Evolutionary conservation across 2,329 filamentous ascomycete species (phyloP).

Genomic region (Xylariaceae sp.): DNA sequence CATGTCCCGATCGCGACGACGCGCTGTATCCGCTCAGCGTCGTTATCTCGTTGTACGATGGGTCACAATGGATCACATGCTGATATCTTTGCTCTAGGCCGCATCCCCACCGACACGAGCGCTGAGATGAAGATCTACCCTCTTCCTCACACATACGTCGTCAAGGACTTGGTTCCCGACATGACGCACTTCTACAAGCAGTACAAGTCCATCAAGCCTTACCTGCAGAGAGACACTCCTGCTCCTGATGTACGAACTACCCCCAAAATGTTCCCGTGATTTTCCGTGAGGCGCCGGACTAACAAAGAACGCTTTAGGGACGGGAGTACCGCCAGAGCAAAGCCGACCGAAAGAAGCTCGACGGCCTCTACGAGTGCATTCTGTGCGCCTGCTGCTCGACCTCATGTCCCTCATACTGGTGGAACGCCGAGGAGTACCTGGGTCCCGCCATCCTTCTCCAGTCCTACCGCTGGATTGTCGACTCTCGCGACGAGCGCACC

Average conservation of each 20-base stretch:
- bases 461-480: constrained; percentile 95
- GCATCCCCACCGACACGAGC: constrained; percentile 77
- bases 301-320: constrained; percentile 50
- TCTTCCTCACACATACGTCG: constrained; percentile 95
- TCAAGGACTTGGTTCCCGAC: constrained; percentile 97
- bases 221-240: constrained; percentile 85
- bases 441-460: constrained; percentile 94
- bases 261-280: constrained; percentile 9
- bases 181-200: constrained; percentile 99
- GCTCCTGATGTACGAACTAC: constrained; percentile 65
- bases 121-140: constrained; percentile 94
- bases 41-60: background rate
- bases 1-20: background rate
- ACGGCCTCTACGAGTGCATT: constrained; percentile 98
- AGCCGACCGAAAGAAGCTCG: constrained; percentile 91
- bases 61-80: constrained; percentile 17
- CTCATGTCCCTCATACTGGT: constrained; percentile 99
- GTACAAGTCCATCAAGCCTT: constrained; percentile 99
- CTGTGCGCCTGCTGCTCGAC: constrained; percentile 99
- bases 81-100: constrained; percentile 55
- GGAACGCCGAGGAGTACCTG: constrained; percentile 98
- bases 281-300: constrained; percentile 7
- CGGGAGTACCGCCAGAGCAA: constrained; percentile 88
- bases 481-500: constrained; percentile 88
- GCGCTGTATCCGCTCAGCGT: too few species aligned